These are phyloP conservation scores for Colletotrichum sp. DNA, from an alignment of 2,329 filamentous ascomycete genomes.

Conservation along the genomic window DNA sequence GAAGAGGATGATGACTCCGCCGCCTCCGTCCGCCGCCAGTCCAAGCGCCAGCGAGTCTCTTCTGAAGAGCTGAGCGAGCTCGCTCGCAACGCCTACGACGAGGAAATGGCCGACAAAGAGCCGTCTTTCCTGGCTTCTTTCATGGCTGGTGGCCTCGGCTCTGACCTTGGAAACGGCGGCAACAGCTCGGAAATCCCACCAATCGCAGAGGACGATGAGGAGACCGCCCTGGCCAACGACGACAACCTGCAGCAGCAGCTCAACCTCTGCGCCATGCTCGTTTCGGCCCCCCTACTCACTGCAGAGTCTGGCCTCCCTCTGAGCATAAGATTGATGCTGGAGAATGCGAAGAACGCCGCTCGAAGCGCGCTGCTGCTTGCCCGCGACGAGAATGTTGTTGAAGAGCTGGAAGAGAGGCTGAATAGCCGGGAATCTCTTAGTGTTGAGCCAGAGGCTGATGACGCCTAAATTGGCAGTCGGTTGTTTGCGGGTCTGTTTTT, in stretches of 20 bases:
- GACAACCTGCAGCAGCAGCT: background rate
- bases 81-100: background rate
- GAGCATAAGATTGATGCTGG: background rate
- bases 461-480: background rate
- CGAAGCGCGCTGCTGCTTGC: background rate
- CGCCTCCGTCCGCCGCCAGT: background rate
- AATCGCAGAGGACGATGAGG: rapidly evolving
- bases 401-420: background rate
- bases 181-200: background rate
- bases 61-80: background rate
- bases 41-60: background rate
- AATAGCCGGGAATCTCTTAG: background rate
- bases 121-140: background rate
- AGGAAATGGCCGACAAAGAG: background rate
- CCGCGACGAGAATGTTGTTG: background rate
- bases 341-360: background rate
- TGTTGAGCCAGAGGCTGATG: background rate
- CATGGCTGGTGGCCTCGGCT: background rate
- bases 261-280: background rate
- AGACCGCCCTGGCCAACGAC: background rate
- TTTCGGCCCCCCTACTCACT: background rate
- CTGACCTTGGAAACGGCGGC: background rate
- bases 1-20: background rate
- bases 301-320: background rate
- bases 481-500: background rate